A percentile compares a stretch with the other conserved stretches of the same genome.
Evolutionary conservation across 2,329 filamentous ascomycete species (phyloP).

Genomic region (Calcarisporium arbuscula): DNA sequence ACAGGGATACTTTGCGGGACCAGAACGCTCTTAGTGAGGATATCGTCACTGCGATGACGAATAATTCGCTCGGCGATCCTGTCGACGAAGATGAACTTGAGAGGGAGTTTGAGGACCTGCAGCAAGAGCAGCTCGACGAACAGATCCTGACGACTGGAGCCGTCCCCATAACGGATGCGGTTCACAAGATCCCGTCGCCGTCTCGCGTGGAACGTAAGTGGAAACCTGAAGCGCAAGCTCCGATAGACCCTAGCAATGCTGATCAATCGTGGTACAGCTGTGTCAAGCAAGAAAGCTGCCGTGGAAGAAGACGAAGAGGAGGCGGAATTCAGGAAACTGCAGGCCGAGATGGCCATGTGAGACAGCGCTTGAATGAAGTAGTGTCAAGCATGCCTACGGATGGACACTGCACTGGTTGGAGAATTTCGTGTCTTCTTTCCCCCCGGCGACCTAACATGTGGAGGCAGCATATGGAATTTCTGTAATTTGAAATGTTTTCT

Average conservation of each 20-base stretch:
- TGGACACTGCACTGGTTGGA: no score
- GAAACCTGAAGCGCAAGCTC: background rate
- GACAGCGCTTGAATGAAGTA: no score
- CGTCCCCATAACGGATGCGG: constrained; percentile 72
- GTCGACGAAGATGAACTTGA: constrained; percentile 85
- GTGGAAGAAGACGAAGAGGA: constrained; percentile 89
- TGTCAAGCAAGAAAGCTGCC: constrained; percentile 32
- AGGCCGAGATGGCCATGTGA: constrained; percentile 96
- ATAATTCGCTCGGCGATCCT: constrained; percentile 56
- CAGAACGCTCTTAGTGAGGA: constrained; percentile 92
- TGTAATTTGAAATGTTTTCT: no score
- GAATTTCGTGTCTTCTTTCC: no score
- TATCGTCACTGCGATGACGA: constrained; percentile 80
- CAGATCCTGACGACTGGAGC: constrained; percentile 86
- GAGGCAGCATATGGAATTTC: no score
- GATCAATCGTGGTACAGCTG: constrained; percentile 16
- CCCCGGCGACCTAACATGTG: no score
- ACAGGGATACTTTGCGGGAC: constrained; percentile 82
- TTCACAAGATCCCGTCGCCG: constrained; percentile 70
- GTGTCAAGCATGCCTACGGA: no score
- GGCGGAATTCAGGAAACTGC: constrained; percentile 84
- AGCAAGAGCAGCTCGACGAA: constrained; percentile 89
- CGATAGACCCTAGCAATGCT: constrained; percentile 3
- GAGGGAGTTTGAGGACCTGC: constrained; percentile 75
- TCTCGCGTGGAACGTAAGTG: constrained; percentile 70